Evolutionary conservation across 345 rosid genomes (phyloP).

Genomic region (Angophora floribunda): DNA sequence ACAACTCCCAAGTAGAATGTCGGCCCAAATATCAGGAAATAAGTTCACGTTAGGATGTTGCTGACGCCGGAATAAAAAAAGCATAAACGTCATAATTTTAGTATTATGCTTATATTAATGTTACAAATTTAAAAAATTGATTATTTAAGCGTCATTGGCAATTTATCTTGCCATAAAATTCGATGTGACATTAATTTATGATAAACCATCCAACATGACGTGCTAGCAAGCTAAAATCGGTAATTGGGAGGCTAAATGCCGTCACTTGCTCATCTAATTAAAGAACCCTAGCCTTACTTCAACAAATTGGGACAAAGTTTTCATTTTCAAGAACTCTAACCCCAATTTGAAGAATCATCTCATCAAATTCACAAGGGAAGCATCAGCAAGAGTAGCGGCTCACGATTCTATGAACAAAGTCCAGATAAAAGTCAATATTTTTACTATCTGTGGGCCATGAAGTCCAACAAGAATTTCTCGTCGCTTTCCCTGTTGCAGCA

Average conservation of each 20-base stretch:
- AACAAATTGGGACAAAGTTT: too few species aligned
- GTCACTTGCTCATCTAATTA: too few species aligned
- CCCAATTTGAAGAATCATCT: background rate
- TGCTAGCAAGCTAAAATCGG: too few species aligned
- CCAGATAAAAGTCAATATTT: background rate
- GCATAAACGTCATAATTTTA: too few species aligned
- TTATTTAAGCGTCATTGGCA: background rate
- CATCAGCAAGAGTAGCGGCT: background rate
- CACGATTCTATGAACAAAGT: background rate
- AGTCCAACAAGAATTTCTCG: background rate
- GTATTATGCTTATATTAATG: background rate
- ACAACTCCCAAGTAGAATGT: background rate
- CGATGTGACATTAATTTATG: background rate
- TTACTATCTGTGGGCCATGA: background rate
- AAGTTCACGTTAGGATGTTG: background rate
- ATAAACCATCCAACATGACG: rapidly evolving
- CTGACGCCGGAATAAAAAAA: too few species aligned
- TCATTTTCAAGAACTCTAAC: background rate
- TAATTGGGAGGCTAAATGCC: too few species aligned
- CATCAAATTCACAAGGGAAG: background rate
- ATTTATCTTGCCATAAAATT: rapidly evolving
- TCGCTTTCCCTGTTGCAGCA: background rate
- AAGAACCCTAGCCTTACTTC: too few species aligned
- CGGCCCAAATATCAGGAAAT: background rate
- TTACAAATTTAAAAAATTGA: too few species aligned